Base-by-base conservation (phyloP, 2,329 filamentous ascomycete species). In the Ophiostoma triangulosporum region DNA sequence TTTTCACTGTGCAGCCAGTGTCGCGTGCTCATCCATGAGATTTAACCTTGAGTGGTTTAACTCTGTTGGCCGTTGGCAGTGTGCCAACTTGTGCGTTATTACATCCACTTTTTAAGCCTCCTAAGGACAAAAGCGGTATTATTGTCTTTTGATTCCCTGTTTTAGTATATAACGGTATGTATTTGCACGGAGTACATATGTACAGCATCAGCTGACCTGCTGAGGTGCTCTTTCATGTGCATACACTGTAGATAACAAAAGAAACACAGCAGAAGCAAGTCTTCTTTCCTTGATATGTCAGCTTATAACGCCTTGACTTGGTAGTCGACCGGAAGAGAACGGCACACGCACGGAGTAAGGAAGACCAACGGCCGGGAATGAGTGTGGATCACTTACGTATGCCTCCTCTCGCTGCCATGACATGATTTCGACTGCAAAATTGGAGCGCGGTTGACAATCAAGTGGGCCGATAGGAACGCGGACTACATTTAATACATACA, bases 381-480 rank as follows among this genome's bases (percentile, higher is more conserved):
- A 11, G 12, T 38, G 52, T 53, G 52, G 52, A 43, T 26, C 52
- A 53, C 52, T 50, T 53, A 53, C 52, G 52, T 50, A 53, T 53
- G 52, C 51, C 43, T 35, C 46, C 20, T 32, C 22, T 46, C 29
- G 31, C 24, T 46, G 15, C 48, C 48, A 22, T 50, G 32, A 20
- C 36, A 26, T 32, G 27, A n/a, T 35, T 38, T 35, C 8, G 20
- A 50, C 12, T n/a, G n/a, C n/a, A n/a, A n/a, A n/a, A n/a, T n/a
- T n/a, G n/a, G n/a, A n/a, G n/a, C n/a, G n/a, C n/a, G n/a, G n/a
- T n/a, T n/a, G n/a, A n/a, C n/a, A n/a, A n/a, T n/a, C n/a, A n/a
- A n/a, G n/a, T n/a, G n/a, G n/a, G n/a, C n/a, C n/a, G n/a, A n/a
- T n/a, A n/a, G n/a, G n/a, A n/a, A n/a, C n/a, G n/a, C n/a, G n/a